These are phyloP conservation scores for Myrmaecium sp. DNA, from an alignment of 2,329 filamentous ascomycete species.

Conservation along the genomic window DNA sequence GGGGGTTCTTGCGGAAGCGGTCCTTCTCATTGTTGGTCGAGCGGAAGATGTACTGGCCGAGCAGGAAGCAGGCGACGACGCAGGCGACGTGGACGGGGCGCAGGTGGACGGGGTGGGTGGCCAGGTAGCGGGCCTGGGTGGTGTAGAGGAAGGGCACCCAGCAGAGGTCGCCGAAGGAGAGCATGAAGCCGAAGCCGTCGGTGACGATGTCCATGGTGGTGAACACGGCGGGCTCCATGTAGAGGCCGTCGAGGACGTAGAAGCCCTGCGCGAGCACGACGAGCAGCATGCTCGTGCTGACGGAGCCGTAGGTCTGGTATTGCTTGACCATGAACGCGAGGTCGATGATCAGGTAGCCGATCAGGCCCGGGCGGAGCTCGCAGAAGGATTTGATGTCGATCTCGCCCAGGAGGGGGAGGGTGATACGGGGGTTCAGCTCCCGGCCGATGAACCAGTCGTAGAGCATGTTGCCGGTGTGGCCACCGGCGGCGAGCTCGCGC, in stretches of 20 bases:
- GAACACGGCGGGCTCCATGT: slow-evolving; percentile 74
- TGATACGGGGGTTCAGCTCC: slow-evolving; percentile 78
- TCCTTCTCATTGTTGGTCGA: slow-evolving; percentile 93
- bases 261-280: slow-evolving; percentile 61
- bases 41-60: slow-evolving; percentile 85
- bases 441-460: slow-evolving; percentile 97
- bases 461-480: slow-evolving; percentile 64
- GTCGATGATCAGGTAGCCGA: slow-evolving; percentile 78
- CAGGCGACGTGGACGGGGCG: slow-evolving; percentile 47
- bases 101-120: slow-evolving; percentile 65
- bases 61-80: slow-evolving; percentile 48
- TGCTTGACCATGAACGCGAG: slow-evolving; percentile 74
- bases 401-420: slow-evolving; percentile 62
- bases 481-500: slow-evolving; percentile 68
- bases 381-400: slow-evolving; percentile 83
- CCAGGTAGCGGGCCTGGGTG: slow-evolving; percentile 68
- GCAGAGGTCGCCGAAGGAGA: slow-evolving; percentile 77
- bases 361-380: slow-evolving; percentile 80
- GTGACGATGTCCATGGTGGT: slow-evolving; percentile 90
- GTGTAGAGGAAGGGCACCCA: slow-evolving; percentile 90
- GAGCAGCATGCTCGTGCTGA: slow-evolving; percentile 75
- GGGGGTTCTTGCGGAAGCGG: slow-evolving; percentile 72
- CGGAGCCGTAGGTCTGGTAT: slow-evolving; percentile 65
- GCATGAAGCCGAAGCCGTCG: slow-evolving; percentile 91
- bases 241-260: slow-evolving; percentile 72